Conservation (phyloP, 306 rosid species). For the Lotus japonicus region DNA sequence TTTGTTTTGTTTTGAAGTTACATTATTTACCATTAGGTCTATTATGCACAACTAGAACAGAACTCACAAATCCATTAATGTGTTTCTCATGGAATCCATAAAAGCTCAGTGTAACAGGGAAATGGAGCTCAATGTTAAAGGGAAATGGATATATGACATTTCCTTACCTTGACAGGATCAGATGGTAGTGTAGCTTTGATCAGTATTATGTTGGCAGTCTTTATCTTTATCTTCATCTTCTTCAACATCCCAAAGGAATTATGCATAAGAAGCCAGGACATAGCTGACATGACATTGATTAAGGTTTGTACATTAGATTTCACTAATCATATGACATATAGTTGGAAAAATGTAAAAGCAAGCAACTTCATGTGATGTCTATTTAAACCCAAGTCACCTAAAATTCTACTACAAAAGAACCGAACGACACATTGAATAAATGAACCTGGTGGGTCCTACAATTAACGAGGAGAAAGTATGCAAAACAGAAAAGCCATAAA, state of each 20-base stretch:
- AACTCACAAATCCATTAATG: no score
- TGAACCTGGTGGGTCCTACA: background rate
- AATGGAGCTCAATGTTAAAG: no score
- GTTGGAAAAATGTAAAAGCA: no score
- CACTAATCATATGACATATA: no score
- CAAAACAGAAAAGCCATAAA: background rate
- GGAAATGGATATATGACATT: no score
- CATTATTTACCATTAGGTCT: no score
- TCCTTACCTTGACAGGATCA: no score
- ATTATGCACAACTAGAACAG: no score
- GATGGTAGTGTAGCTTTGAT: constrained; percentile 17
- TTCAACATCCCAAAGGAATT: constrained; percentile 75
- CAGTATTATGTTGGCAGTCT: constrained; percentile 21
- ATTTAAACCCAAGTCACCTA: background rate
- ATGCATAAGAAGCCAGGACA: constrained; percentile 75
- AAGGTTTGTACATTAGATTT: constrained; percentile 5
- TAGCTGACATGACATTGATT: constrained; percentile 46
- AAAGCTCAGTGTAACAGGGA: no score
- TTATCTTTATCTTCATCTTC: constrained; percentile 46
- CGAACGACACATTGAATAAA: background rate
- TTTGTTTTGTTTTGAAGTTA: no score
- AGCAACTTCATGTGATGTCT: no score
- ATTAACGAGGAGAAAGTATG: background rate
- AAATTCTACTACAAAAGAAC: background rate
- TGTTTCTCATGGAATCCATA: no score